phyloP scores from a whole-genome alignment of 805 yeast genomes.

The Komagataella pseudopastoris region DNA sequence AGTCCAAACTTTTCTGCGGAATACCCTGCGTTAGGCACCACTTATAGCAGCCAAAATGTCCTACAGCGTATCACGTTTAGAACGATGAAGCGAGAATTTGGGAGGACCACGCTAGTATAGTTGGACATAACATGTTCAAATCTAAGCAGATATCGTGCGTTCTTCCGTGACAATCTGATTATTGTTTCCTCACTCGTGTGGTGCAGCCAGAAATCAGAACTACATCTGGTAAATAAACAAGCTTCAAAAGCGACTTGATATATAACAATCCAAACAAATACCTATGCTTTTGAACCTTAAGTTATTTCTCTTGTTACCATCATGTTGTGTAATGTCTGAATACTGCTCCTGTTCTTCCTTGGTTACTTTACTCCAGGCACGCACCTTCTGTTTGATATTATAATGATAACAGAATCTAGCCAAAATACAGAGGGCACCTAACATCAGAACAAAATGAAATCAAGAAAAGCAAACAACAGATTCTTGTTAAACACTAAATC shows the following conservation, averaged over 20 bases:
- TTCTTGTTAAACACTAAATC: too few species aligned
- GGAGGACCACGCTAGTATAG: not conserved
- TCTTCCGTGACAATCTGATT: too few species aligned
- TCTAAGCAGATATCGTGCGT: not conserved
- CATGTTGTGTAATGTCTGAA: conserved; percentile 28
- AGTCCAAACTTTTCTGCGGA: not conserved
- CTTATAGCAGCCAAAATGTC: not conserved
- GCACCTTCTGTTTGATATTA: conserved; percentile 27
- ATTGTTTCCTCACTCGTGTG: not conserved
- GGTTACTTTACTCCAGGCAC: conserved; percentile 36
- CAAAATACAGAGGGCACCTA: conserved; percentile 12
- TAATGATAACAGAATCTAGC: conserved; percentile 23
- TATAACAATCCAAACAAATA: not conserved
- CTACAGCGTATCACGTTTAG: not conserved
- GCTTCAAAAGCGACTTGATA: not conserved
- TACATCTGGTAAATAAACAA: not conserved
- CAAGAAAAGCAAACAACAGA: too few species aligned
- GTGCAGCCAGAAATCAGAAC: not conserved
- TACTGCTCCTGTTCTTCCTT: conserved; percentile 37
- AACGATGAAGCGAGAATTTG: not conserved
- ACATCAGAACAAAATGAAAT: too few species aligned
- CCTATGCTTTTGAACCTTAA: conserved; percentile 9
- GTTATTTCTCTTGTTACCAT: conserved; percentile 48
- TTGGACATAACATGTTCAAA: not conserved
- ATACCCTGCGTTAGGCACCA: too few species aligned